These are phyloP conservation scores for Blastosporella zonata DNA, from an alignment of 1,284 basidiomycete species.

Conservation along the genomic window DNA sequence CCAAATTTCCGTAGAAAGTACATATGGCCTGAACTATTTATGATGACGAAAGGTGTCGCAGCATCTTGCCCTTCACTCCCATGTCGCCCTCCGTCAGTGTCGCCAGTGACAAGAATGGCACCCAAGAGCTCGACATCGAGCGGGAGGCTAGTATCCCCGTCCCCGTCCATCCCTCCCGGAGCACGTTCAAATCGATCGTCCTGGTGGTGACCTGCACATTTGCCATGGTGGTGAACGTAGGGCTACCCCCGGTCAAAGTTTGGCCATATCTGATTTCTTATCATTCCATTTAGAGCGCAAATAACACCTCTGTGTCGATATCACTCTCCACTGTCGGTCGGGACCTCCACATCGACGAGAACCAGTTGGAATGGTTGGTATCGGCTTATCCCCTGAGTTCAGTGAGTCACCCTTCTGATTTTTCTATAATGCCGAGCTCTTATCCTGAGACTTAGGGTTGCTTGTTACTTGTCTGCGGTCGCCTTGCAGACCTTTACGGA, in stretches of 20 bases:
- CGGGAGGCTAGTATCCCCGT: neutral
- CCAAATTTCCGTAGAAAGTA: constrained; percentile 1
- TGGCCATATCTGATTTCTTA: neutral
- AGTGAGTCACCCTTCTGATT: constrained; percentile 29
- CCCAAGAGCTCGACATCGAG: constrained; percentile 6
- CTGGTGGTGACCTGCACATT: constrained; percentile 50
- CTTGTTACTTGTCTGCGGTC: constrained; percentile 66
- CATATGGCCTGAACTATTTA: neutral
- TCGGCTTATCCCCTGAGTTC: constrained; percentile 48
- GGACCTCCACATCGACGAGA: constrained; percentile 46
- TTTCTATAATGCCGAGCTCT: neutral
- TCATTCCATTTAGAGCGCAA: constrained; percentile 34
- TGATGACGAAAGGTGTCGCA: neutral
- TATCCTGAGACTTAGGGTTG: constrained; percentile 49
- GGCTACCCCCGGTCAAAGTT: constrained; percentile 21
- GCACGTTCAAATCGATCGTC: constrained; percentile 32
- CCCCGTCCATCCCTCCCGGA: constrained; percentile 15
- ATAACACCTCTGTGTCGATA: constrained; percentile 47
- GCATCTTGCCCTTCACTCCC: neutral
- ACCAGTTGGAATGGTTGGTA: constrained; percentile 65
- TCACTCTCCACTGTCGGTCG: constrained; percentile 61
- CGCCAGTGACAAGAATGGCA: constrained; percentile 11
- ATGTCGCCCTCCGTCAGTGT: constrained; percentile 13
- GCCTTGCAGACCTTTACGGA: constrained; percentile 72
- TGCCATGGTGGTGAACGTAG: constrained; percentile 53